A percentile compares a stretch with the other conserved stretches of the same genome.
Conservation (phyloP, 805 yeast species). For the Saccharomyces kudriavzevii region DNA sequence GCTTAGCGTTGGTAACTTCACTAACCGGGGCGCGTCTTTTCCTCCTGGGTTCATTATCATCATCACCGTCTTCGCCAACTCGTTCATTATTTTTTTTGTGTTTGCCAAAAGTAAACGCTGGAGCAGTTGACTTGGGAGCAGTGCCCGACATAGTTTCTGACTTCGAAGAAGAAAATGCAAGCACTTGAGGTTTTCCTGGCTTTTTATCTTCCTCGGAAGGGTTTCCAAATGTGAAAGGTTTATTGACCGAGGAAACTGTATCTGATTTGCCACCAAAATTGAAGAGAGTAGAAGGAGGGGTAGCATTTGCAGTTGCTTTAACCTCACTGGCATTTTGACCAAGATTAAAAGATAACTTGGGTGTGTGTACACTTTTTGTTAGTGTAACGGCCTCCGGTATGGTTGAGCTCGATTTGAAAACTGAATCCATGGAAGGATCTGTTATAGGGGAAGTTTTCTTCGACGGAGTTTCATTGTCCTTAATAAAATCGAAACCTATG, state of each 20-base stretch:
- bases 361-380: neutral
- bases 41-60: constrained; percentile 5
- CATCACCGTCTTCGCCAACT: constrained; percentile 1
- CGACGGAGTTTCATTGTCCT: constrained; percentile 16
- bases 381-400: neutral
- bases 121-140: neutral
- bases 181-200: neutral
- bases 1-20: neutral
- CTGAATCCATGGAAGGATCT: neutral
- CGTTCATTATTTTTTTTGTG: neutral
- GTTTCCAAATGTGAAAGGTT: neutral
- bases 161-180: neutral
- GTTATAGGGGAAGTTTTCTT: constrained; percentile 3
- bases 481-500: constrained; percentile 28
- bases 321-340: neutral
- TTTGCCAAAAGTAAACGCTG: constrained; percentile 1
- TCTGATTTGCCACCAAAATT: neutral
- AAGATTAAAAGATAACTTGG: neutral
- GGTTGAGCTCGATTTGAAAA: neutral
- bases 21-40: constrained; percentile 1
- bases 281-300: neutral
- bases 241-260: neutral
- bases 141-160: neutral
- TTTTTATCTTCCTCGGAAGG: neutral
- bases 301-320: neutral